phyloP scores from a whole-genome alignment of 352 stramenopile species.

The Aphanomyces euteiches region DNA sequence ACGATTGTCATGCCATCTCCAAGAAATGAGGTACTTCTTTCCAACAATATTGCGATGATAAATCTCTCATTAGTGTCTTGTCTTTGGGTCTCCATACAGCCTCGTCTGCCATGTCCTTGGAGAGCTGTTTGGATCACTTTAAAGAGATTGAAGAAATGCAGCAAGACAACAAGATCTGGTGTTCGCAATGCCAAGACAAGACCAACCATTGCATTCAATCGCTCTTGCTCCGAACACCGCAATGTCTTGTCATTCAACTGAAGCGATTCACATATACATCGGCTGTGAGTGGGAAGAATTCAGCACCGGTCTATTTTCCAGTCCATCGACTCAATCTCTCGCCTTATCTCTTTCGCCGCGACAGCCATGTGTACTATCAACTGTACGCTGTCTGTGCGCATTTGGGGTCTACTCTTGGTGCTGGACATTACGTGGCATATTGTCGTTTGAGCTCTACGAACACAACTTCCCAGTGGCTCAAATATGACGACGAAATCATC shows the following conservation, averaged over 20 bases:
- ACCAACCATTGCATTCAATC: slow-evolving; percentile 69
- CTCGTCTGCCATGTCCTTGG: slow-evolving; percentile 43
- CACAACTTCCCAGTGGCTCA: slow-evolving; percentile 46
- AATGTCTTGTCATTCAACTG: slow-evolving; percentile 55
- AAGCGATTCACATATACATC: slow-evolving; percentile 63
- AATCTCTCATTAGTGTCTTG: slow-evolving; percentile 42
- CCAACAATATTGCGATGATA: background rate
- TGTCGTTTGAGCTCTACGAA: slow-evolving; percentile 27
- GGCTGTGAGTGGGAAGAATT: slow-evolving; percentile 49
- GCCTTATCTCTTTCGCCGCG: slow-evolving; percentile 57
- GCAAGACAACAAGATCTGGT: slow-evolving; percentile 67
- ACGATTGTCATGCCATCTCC: slow-evolving; percentile 49
- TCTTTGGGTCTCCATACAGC: slow-evolving; percentile 52
- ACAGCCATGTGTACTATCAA: slow-evolving; percentile 46
- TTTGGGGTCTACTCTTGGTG: slow-evolving; percentile 52
- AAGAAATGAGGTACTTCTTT: background rate
- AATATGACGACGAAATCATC: slow-evolving; percentile 68
- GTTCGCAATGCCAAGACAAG: slow-evolving; percentile 60
- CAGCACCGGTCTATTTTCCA: slow-evolving; percentile 56
- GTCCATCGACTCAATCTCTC: slow-evolving; percentile 58
- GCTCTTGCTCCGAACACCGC: slow-evolving; percentile 56
- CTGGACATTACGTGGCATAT: slow-evolving; percentile 78
- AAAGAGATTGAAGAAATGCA: slow-evolving; percentile 55
- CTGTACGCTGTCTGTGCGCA: slow-evolving; percentile 71
- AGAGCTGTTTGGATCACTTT: slow-evolving; percentile 51